These are phyloP conservation scores for Malus hybrid DNA, from an alignment of 331 rosid species.

Conservation along the genomic window DNA sequence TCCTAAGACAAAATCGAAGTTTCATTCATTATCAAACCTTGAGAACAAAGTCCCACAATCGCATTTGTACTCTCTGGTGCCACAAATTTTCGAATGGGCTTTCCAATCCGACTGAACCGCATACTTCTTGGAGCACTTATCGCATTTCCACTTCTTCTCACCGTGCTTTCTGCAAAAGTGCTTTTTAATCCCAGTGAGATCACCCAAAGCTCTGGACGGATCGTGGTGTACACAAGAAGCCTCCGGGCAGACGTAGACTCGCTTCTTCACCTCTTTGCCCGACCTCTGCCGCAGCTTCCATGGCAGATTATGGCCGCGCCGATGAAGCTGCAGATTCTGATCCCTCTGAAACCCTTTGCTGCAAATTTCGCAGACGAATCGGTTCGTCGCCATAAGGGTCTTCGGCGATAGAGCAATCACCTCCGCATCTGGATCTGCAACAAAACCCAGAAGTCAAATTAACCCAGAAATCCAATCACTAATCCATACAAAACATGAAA, in stretches of 20 bases:
- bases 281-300: slow-evolving; percentile 90
- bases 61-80: slow-evolving; percentile 84
- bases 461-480: not conserved
- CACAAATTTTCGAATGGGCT: slow-evolving; percentile 90
- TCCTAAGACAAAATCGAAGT: not conserved
- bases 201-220: slow-evolving; percentile 82
- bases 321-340: slow-evolving; percentile 90
- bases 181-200: slow-evolving; percentile 87
- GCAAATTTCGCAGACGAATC: slow-evolving; percentile 88
- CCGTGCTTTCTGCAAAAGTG: slow-evolving; percentile 91
- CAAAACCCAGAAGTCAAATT: not conserved
- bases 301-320: slow-evolving; percentile 88
- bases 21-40: slow-evolving; percentile 31
- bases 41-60: slow-evolving; percentile 86
- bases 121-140: slow-evolving; percentile 81
- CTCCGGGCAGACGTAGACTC: slow-evolving; percentile 90
- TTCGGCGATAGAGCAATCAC: slow-evolving; percentile 89
- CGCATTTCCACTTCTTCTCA: slow-evolving; percentile 99
- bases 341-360: slow-evolving; percentile 91
- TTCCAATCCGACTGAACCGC: slow-evolving; percentile 98
- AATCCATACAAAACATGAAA: not conserved
- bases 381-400: slow-evolving; percentile 73
- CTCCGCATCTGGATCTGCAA: slow-evolving; percentile 87
- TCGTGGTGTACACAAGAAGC: slow-evolving; percentile 81
- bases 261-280: slow-evolving; percentile 70